Base-by-base conservation (phyloP, 2,329 filamentous ascomycete genomes). In the Blastomyces percursus region DNA sequence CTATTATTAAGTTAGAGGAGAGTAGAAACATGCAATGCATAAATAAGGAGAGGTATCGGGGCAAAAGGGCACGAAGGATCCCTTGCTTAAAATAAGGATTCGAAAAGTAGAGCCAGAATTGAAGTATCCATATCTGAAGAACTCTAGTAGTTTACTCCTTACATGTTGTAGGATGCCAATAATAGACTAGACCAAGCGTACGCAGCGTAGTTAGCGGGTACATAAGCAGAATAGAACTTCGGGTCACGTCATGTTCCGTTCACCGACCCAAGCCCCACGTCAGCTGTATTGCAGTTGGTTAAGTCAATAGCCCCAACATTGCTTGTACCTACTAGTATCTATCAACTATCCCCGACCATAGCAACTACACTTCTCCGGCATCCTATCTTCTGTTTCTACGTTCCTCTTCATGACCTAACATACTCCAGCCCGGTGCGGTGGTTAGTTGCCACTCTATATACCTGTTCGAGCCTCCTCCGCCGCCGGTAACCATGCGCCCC, bases 401-500 rank as follows among this genome's bases (percentile, higher is more conserved):
- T 40, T 4, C 32, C 32, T 8, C 40, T 40, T 7, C 54, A 56
- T 56, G n/a, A n/a, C 9, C 27, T 54, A 35, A 54, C 9, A 54
- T 46, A 27, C n/a, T 12, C 27, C 40, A 44, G 6, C 24, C 24
- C 24, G 40, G 46, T 59, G 56, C 40, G 30, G 38, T 16, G 32
- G 24, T 40, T 46, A 5, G 21, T 30, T 7, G 6, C 24, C 56
- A 9, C 12, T 24, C 24, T 40, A 19, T 14, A 32, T 30, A 61
- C 32, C n/a, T 19, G 9, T n/a, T 11, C n/a, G 16, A 16, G 4
- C 16, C 3, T n/a, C 32, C 30, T 38, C 32, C 21, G 3, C 32
- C 61, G 27, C 46, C 38, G 24, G 16, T 54, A 46, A 59, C 66
- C 50, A 78, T 78, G 76, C 72, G 75, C 63, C 74, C 73, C 44